Base-by-base conservation (phyloP, 2,329 filamentous ascomycete genomes). In the Ophiostoma perfectum region DNA sequence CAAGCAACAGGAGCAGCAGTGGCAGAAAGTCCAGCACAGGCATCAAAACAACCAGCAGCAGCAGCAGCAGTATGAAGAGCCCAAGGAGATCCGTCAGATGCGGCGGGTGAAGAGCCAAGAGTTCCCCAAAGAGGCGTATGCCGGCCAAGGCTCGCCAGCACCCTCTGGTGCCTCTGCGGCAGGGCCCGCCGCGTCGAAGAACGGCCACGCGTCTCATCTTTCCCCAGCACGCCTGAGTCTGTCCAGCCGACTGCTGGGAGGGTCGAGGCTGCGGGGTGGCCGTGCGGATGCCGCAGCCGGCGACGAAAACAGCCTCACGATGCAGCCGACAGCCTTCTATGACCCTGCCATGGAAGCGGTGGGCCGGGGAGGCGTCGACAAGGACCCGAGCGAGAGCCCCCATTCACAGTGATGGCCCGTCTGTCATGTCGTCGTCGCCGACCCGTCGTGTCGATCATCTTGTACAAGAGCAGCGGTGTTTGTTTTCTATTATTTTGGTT, bases 181-280 rank as follows among this genome's bases (percentile, higher is more conserved):
- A 1, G 55, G n/a, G 14, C 5, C 41, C 9, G 65, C 44, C 2
- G 11, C 7, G n/a, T 45, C 27, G 47, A 41, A n/a, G 60, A 38
- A 63, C 60, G 16, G 60, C 16, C 60, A 63, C n/a, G 39, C 38
- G 38, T 11, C 16, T 3, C 76, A 78, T 1, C 67, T 79, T 27
- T 80, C 78, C 4, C 78, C 80, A 60, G 81, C 83, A 9, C 77
- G 78, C 67, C 75, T 85, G 72, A 85, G 81, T 66, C 75, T 86
- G 52, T 82, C 82, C 5, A 81, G 79, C 70, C 78, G 83, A 72
- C 74, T 86, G 36, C 68, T 72, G 16, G 71, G 71, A 18, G 49
- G 65, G 3, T 67, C 72, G 14, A 49, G 66, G 0, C 58, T 68
- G 8, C 68, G 68, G 5, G 65, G 68, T 6, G 41, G 65, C n/a